Conservation (phyloP, 2,329 filamentous ascomycete genomes). For the Botryotinia globosa region DNA sequence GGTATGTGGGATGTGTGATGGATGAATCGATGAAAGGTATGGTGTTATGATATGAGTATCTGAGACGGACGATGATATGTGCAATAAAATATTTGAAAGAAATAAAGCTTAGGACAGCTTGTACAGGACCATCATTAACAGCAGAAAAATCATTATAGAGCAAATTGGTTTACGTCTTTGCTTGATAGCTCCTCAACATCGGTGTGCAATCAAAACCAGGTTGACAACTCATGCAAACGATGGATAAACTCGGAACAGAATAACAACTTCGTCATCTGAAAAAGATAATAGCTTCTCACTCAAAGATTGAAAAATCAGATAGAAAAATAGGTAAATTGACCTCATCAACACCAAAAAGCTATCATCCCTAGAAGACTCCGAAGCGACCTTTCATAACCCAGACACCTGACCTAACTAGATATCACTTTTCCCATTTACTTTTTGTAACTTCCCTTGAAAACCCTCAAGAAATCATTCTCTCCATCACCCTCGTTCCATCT, state of each 20-base stretch:
- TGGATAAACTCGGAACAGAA: background rate
- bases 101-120: fast-evolving
- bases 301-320: background rate
- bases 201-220: background rate
- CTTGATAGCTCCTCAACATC: background rate
- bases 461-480: conserved; percentile 32
- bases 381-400: background rate
- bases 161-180: background rate
- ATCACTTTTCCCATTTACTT: background rate
- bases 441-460: conserved; percentile 31
- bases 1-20: too few relatives aligned
- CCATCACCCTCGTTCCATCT: conserved; percentile 32
- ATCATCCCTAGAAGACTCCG: background rate
- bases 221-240: background rate
- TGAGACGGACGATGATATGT: background rate
- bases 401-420: background rate
- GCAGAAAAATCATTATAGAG: too few relatives aligned
- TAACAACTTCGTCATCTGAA: background rate
- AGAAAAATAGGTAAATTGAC: background rate
- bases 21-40: too few relatives aligned
- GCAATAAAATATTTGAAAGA: too few relatives aligned
- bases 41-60: too few relatives aligned
- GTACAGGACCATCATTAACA: background rate
- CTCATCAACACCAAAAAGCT: background rate
- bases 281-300: background rate